phyloP scores from a whole-genome alignment of 768 basidiomycete genomes.

The Chalciporus piperatus region DNA sequence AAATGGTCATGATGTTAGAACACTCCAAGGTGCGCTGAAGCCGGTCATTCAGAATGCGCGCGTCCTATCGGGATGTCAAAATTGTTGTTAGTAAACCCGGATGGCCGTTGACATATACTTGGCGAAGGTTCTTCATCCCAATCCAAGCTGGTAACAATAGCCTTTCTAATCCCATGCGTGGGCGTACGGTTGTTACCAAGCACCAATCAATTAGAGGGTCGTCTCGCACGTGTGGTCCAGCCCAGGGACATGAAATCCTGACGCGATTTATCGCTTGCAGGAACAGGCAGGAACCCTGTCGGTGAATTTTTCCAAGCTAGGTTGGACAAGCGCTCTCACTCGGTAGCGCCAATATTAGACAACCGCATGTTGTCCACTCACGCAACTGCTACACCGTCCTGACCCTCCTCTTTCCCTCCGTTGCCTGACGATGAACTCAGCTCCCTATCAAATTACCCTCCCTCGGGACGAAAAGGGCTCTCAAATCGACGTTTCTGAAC shows the following conservation, averaged over 20 bases:
- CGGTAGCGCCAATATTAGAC: conserved; percentile 4
- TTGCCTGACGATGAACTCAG: conserved; percentile 12
- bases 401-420: background rate
- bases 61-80: too few relatives aligned
- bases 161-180: background rate
- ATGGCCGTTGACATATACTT: too few relatives aligned
- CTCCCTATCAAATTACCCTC: conserved; percentile 8
- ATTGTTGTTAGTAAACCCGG: too few relatives aligned
- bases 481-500: conserved; percentile 13
- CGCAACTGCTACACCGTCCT: background rate
- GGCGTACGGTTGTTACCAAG: background rate
- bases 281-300: background rate
- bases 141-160: background rate
- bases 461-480: background rate
- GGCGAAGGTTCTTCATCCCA: too few relatives aligned
- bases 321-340: background rate
- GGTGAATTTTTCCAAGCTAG: background rate
- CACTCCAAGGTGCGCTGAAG: too few relatives aligned
- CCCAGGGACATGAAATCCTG: background rate
- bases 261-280: background rate
- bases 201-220: background rate
- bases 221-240: conserved; percentile 4
- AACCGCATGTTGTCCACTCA: conserved; percentile 3
- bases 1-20: too few relatives aligned
- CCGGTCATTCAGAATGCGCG: too few relatives aligned